Percentiles rank a stretch among this genome's conserved stretches.
phyloP scores from a whole-genome alignment of 805 yeast species.

The Lachancea waltii region DNA sequence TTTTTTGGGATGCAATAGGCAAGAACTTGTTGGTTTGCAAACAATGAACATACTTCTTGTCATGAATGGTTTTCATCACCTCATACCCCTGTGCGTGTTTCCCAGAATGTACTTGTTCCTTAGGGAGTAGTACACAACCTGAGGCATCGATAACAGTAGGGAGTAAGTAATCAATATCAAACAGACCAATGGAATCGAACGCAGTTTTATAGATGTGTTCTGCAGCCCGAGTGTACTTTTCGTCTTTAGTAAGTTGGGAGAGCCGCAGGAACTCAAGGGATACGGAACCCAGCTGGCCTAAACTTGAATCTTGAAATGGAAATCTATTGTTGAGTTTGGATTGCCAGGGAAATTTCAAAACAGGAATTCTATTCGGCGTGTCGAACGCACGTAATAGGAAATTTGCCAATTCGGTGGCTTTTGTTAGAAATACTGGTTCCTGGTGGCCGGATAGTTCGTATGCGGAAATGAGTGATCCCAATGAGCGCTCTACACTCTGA shows the following conservation, averaged over 20 bases:
- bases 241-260: constrained; percentile 44
- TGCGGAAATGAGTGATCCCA: constrained; percentile 49
- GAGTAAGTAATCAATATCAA: constrained; percentile 38
- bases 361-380: constrained; percentile 52
- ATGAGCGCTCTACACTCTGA: constrained; percentile 45
- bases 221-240: constrained; percentile 44
- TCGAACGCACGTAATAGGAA: constrained; percentile 49
- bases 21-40: constrained; percentile 23
- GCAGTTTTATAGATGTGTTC: constrained; percentile 39
- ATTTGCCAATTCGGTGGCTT: constrained; percentile 43
- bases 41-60: constrained; percentile 32
- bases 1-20: constrained; percentile 8
- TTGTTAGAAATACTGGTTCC: constrained; percentile 27
- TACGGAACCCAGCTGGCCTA: constrained; percentile 46
- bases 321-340: constrained; percentile 33
- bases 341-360: constrained; percentile 40
- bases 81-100: constrained; percentile 30
- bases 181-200: constrained; percentile 31
- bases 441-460: constrained; percentile 42
- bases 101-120: constrained; percentile 30
- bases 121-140: constrained; percentile 38
- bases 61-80: constrained; percentile 34
- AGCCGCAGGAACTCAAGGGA: constrained; percentile 47
- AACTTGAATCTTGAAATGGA: constrained; percentile 32
- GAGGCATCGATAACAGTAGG: constrained; percentile 44